Base-by-base conservation (phyloP, 257 asterid genomes). In the Solanum ahanhuiri region DNA sequence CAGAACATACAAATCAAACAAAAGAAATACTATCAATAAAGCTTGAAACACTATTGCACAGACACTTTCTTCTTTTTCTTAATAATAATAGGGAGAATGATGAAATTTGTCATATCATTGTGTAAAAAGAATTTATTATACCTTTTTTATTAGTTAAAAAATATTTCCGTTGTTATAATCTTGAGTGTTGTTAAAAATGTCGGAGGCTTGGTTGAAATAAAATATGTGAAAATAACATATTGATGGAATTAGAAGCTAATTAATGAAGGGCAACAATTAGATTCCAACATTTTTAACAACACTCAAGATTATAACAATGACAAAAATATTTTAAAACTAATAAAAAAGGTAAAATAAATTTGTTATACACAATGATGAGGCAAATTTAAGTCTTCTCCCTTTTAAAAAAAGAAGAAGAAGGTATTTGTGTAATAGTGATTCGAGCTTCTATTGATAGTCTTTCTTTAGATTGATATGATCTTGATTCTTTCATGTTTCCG, bases 1-100 rank as follows among this genome's bases (percentile, higher is more conserved):
- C 17, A 81, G 22, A 25, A 18, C 92, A 75, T 94, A 6, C 81
- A 91, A 93, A 92, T 91, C 90, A 83, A 92, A 30, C 86, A 89
- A 75, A 60, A 89, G 82, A 20, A 93, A 67, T 12, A 86, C 88
- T 64, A 91, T 83, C 83, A 92, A 87, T 73, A 91, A 82, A 83
- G 89, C 89, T 30, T 67, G 84, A 89, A 90, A 86, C 73, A 70
- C 73, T 85, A 54, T 54, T 54, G 7, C 63, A 54, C 23, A 18
- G 2, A 54, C 23, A 54, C n/a, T 4, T 54, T 54, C 9, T 51
- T 51, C 63, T 54, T 54, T 54, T 54, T 54, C 63, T 54, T 54
- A 54, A 54, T 18, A 54, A 18, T 54, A 6, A 54, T 18, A 54
- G 23, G 63, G 63, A 54, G 63, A 54, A 18, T 6, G 63, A 54